Percentiles rank a stretch among this genome's conserved stretches.
phyloP scores from a whole-genome alignment of 2,329 filamentous ascomycete species.

The Metarhizium sp. region DNA sequence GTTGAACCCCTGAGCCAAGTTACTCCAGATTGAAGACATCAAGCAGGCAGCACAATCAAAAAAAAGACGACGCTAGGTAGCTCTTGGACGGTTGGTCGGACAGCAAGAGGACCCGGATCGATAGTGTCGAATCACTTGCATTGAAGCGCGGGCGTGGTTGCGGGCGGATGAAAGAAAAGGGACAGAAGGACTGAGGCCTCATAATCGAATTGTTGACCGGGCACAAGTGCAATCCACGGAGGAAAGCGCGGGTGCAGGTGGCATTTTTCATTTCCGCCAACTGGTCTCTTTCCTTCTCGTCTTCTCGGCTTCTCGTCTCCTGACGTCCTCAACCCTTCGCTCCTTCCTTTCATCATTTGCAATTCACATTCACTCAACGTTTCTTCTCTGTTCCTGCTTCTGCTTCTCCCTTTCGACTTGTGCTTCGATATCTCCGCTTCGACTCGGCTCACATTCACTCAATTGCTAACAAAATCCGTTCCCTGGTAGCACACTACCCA shows the following conservation, averaged over 20 bases:
- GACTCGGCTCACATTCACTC: background rate
- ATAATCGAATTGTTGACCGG: background rate
- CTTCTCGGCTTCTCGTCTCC: background rate
- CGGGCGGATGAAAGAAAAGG: background rate
- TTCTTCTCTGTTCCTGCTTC: background rate
- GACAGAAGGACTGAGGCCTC: background rate
- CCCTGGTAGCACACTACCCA: too few species aligned
- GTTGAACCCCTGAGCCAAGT: background rate
- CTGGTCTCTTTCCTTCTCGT: background rate
- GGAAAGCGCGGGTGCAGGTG: too few species aligned
- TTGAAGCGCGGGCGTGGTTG: background rate
- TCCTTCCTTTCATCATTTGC: background rate
- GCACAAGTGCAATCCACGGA: too few species aligned
- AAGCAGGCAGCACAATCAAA: background rate
- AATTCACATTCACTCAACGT: background rate
- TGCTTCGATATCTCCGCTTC: background rate
- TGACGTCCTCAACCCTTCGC: background rate
- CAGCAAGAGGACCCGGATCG: background rate
- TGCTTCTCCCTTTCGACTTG: background rate
- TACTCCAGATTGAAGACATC: background rate
- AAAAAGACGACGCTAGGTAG: background rate
- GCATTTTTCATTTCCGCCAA: too few species aligned
- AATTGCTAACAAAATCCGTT: too few species aligned
- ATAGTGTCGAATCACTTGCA: background rate
- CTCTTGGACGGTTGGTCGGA: conserved; percentile 1